Evolutionary conservation across 78 protist species (phyloP).

Genomic region (Monocercomonoides exilis): DNA sequence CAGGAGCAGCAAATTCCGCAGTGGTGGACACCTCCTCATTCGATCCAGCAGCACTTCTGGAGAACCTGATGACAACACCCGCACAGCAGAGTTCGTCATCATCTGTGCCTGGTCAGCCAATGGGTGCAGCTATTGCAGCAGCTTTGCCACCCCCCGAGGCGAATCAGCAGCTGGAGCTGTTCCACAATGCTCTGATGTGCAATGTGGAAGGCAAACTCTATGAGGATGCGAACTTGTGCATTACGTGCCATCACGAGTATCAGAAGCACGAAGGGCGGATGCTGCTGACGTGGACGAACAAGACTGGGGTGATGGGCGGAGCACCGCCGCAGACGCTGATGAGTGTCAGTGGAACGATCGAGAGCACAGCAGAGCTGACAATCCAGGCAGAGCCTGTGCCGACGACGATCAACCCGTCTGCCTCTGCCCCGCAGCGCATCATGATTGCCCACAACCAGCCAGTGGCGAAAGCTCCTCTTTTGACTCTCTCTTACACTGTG

Average conservation of each 20-base stretch:
- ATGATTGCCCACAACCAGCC: background rate
- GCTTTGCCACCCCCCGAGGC: no score
- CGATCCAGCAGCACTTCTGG: no score
- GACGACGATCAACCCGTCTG: background rate
- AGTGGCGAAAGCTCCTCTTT: background rate
- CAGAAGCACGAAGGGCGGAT: background rate
- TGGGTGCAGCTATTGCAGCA: background rate
- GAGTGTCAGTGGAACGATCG: background rate
- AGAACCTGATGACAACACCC: background rate
- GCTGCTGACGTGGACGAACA: background rate
- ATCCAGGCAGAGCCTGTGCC: background rate
- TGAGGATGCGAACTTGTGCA: background rate
- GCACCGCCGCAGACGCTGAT: no score
- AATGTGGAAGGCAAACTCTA: background rate
- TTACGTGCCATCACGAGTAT: background rate
- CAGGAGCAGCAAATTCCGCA: no score
- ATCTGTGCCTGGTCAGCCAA: background rate
- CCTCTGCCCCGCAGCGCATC: background rate
- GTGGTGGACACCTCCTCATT: no score
- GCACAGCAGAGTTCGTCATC: background rate
- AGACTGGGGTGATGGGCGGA: background rate
- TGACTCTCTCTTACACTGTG: background rate
- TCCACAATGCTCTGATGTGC: background rate
- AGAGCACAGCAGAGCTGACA: background rate
- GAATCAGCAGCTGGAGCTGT: background rate